Percentiles rank a stretch among this genome's conserved stretches.
These are phyloP conservation scores for Arthroderma sp. DNA, from an alignment of 2,329 filamentous ascomycete species.

Conservation along the genomic window DNA sequence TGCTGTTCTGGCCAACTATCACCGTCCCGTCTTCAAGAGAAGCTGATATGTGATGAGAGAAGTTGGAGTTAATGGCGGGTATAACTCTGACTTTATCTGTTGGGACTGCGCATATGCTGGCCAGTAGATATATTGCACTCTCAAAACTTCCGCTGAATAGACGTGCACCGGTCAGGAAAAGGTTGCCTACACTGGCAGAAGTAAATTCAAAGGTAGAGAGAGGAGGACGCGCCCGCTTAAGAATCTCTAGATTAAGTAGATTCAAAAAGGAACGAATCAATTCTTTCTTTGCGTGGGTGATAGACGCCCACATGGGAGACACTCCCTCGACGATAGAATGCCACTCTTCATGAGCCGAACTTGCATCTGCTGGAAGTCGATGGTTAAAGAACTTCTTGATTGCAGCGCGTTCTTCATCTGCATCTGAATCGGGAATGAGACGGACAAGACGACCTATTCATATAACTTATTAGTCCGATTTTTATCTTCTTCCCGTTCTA, in stretches of 20 bases:
- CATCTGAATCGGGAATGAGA: slow-evolving; percentile 58
- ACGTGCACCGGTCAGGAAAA: slow-evolving; percentile 71
- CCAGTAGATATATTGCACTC: slow-evolving; percentile 78
- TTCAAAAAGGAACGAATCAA: slow-evolving; percentile 67
- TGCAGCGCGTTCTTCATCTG: slow-evolving; percentile 53
- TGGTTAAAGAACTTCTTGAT: slow-evolving; percentile 82
- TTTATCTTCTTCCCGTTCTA: not conserved
- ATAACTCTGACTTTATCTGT: slow-evolving; percentile 59
- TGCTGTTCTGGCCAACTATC: slow-evolving; percentile 86
- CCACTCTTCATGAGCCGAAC: slow-evolving; percentile 63
- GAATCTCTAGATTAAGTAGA: slow-evolving; percentile 61
- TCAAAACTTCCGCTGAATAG: slow-evolving; percentile 90
- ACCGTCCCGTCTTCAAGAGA: slow-evolving; percentile 60
- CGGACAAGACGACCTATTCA: slow-evolving; percentile 76
- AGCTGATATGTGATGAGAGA: slow-evolving; percentile 86
- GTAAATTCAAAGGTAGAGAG: slow-evolving; percentile 66
- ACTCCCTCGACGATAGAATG: slow-evolving; percentile 75
- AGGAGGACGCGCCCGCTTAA: slow-evolving; percentile 57
- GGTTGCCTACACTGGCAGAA: slow-evolving; percentile 61
- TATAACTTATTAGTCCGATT: slow-evolving; percentile 1
- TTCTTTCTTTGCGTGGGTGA: slow-evolving; percentile 60
- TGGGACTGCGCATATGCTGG: slow-evolving; percentile 74
- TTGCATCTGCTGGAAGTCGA: slow-evolving; percentile 52
- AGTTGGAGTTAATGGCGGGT: slow-evolving; percentile 87
- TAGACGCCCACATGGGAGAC: slow-evolving; percentile 58